Evolutionary conservation across 139 green algal genomes (phyloP).

Genomic region (Eudorina sp.): DNA sequence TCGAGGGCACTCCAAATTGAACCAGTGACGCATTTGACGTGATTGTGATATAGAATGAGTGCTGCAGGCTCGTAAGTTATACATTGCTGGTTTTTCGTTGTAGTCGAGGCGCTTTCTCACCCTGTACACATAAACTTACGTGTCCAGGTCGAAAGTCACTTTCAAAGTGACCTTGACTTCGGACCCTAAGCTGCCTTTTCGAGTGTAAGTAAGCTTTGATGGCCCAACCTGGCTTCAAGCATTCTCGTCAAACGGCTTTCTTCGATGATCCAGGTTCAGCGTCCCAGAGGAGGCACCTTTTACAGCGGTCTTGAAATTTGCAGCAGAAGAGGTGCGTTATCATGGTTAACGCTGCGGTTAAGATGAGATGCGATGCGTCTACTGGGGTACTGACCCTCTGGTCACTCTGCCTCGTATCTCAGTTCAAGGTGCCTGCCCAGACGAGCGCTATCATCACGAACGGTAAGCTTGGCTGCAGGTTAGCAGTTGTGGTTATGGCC

Average conservation of each 20-base stretch:
- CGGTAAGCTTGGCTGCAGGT: constrained; percentile 79
- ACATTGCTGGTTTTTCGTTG: no score
- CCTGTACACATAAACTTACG: no score
- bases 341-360: background rate
- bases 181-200: constrained; percentile 97
- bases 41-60: no score
- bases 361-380: background rate
- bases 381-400: no score
- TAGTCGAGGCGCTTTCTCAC: no score
- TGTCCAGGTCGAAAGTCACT: constrained; percentile 89
- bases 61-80: no score
- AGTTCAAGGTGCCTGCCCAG: constrained; percentile 93
- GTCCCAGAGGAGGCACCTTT: constrained; percentile 98
- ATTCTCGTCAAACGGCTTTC: background rate
- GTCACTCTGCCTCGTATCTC: constrained; percentile 38
- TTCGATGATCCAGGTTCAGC: constrained; percentile 80
- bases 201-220: constrained; percentile 81
- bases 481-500: no score
- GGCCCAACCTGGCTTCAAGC: background rate
- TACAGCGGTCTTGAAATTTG: constrained; percentile 97
- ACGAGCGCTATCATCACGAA: constrained; percentile 98
- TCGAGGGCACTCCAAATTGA: no score
- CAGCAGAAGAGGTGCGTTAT: constrained; percentile 96
- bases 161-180: constrained; percentile 97
- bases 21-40: no score